phyloP scores from a whole-genome alignment of 768 basidiomycete species.

The Mycena metata region DNA sequence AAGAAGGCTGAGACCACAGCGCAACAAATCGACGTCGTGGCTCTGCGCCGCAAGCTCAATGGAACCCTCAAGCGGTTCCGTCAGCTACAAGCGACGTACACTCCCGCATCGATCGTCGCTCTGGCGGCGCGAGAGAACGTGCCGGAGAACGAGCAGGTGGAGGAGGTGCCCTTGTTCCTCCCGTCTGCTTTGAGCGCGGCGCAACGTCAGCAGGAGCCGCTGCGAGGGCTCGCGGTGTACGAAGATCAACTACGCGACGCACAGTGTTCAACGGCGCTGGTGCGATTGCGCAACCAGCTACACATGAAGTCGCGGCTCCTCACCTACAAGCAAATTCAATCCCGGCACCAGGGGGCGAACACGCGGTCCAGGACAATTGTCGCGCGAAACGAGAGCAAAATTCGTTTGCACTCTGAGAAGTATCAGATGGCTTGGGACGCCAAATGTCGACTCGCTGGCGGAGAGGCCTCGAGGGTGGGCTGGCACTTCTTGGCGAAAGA shows the following conservation, averaged over 20 bases:
- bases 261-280: conserved; percentile 22
- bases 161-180: conserved; percentile 10
- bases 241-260: conserved; percentile 7
- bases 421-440: conserved; percentile 19
- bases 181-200: conserved; percentile 14
- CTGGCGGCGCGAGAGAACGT: neutral
- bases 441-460: too few species aligned
- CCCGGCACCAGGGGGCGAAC: conserved; percentile 41
- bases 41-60: conserved; percentile 1
- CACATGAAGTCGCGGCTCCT: conserved; percentile 39
- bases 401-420: conserved; percentile 3
- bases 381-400: conserved; percentile 4
- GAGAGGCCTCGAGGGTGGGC: neutral
- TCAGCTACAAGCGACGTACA: conserved; percentile 22
- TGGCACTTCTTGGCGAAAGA: too few species aligned
- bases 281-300: conserved; percentile 3
- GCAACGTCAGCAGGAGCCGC: neutral
- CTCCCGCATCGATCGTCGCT: conserved; percentile 11
- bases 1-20: conserved; percentile 16
- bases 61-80: conserved; percentile 8
- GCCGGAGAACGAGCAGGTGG: neutral
- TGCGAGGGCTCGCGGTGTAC: neutral
- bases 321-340: conserved; percentile 41
- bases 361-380: conserved; percentile 19
- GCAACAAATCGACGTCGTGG: neutral